Evolutionary conservation across 768 basidiomycete genomes (phyloP).

Genomic region (Lyophyllum semitale): DNA sequence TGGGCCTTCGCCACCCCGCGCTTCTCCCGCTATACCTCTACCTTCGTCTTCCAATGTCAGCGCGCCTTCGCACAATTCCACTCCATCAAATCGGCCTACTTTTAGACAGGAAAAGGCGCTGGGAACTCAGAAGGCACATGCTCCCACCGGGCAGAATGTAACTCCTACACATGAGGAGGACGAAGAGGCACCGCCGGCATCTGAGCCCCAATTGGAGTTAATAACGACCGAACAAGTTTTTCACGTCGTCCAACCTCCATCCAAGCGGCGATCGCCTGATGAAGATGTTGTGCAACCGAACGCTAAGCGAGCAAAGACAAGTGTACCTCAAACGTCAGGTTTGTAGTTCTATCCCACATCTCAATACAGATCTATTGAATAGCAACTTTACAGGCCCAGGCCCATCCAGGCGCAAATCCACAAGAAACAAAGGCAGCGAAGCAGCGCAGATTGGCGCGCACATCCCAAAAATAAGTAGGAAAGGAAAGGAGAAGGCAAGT

Average conservation of each 20-base stretch:
- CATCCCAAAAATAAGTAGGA: constrained; percentile 34
- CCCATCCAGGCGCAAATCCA: constrained; percentile 68
- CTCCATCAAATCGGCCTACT: no score
- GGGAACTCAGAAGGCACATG: no score
- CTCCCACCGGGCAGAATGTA: no score
- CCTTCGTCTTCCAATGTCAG: no score
- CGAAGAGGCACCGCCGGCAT: no score
- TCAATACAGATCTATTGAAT: constrained; percentile 1
- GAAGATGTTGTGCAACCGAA: constrained; percentile 45
- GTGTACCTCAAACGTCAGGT: constrained; percentile 25
- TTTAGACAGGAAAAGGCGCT: no score
- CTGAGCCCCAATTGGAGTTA: no score
- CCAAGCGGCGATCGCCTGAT: constrained; percentile 36
- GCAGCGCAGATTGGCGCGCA: constrained; percentile 63
- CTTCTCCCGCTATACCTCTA: no score
- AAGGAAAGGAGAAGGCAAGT: constrained; percentile 46
- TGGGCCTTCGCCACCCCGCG: no score
- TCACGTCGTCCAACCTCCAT: constrained; percentile 22
- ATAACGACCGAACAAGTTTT: constrained; percentile 8
- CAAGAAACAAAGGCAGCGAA: constrained; percentile 72
- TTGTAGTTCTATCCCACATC: background rate
- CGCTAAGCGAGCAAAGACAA: constrained; percentile 47
- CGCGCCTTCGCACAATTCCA: no score
- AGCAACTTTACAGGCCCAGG: constrained; percentile 34
- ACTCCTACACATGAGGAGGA: no score